Conservation (phyloP, 495 filamentous ascomycete species). For the Lophiotrema nucula region DNA sequence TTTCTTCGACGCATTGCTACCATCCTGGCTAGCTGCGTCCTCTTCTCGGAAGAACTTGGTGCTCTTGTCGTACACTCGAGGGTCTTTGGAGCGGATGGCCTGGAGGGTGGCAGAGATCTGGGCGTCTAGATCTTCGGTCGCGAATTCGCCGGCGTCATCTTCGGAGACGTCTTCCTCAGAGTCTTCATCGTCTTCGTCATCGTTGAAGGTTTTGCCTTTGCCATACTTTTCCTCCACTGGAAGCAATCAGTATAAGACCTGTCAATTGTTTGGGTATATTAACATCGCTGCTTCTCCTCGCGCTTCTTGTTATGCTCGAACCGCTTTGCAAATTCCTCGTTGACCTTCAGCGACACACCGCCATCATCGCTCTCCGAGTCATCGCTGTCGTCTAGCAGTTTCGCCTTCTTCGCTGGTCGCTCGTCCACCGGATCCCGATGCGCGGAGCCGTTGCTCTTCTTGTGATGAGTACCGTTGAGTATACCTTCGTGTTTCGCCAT, state of each 20-base stretch:
- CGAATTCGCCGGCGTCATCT: slow-evolving; percentile 84
- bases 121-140: slow-evolving; percentile 76
- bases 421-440: not conserved
- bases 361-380: slow-evolving; percentile 46
- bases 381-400: slow-evolving; percentile 36
- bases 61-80: slow-evolving; percentile 78
- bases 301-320: slow-evolving; percentile 98
- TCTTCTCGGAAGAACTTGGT: slow-evolving; percentile 70
- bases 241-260: slow-evolving; percentile 6
- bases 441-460: not conserved
- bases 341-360: slow-evolving; percentile 68
- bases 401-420: slow-evolving; percentile 36
- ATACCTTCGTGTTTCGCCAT: too few species aligned
- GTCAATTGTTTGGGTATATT: slow-evolving; percentile 44
- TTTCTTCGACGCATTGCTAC: slow-evolving; percentile 48
- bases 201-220: slow-evolving; percentile 35
- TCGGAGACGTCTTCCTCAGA: slow-evolving; percentile 73
- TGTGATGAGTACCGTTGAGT: not conserved
- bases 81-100: slow-evolving; percentile 86
- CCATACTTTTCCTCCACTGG: slow-evolving; percentile 87
- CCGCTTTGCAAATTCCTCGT: slow-evolving; percentile 80
- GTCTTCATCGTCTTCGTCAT: slow-evolving; percentile 53
- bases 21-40: slow-evolving; percentile 49
- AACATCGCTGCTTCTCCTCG: slow-evolving; percentile 79
- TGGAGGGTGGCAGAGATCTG: slow-evolving; percentile 80